Base-by-base conservation (phyloP, 2,329 filamentous ascomycete genomes). In the Fusarium coicis region DNA sequence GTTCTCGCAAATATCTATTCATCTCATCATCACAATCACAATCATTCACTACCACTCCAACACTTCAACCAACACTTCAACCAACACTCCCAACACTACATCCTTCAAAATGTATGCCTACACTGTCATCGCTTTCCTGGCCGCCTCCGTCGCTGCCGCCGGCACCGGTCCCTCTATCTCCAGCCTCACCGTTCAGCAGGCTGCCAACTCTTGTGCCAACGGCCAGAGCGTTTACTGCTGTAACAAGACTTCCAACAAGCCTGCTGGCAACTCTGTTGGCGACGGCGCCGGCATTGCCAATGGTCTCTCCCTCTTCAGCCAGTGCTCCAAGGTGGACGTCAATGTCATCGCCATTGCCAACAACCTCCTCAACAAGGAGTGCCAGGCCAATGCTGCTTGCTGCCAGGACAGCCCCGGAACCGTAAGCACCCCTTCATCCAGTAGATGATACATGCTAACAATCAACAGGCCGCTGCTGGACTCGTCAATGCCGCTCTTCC, bases 81-180 rank as follows among this genome's bases (percentile, higher is more conserved):
- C 16, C 32, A 63, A 28, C 36, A 36, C 36, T 42, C 42, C 10
- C 58, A 62, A 49, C 28, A 5, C 36, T 7, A 8, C 40, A 61
- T 40, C 43, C 21, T 63, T 59, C 60, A 63, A 63, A 10, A 63
- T 63, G 60, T 44, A 63, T 30, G 26, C 42, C 34, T 34, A 39
- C n/a, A 44, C 60, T 5, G 34, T 59, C 34, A 49, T 63, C 53
- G 60, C 60, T 58, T 59, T 63, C 53, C 15, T 63, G 26, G 60
- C 60, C 34, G 42, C 53, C 19, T 12, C 60, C 21, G 60, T 32
- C 34, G 26, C 42, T 28, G 60, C 40, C 8, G 58, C 50, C 19
- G 4, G 1, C 0, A 10, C 8, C 19, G 30, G 34, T 7, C 34
- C 34, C 12, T 59, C 60, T 4, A 5, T 63, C 4, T 30, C 9